Conservation (phyloP, 331 rosid species). For the Telfairia occidentalis region DNA sequence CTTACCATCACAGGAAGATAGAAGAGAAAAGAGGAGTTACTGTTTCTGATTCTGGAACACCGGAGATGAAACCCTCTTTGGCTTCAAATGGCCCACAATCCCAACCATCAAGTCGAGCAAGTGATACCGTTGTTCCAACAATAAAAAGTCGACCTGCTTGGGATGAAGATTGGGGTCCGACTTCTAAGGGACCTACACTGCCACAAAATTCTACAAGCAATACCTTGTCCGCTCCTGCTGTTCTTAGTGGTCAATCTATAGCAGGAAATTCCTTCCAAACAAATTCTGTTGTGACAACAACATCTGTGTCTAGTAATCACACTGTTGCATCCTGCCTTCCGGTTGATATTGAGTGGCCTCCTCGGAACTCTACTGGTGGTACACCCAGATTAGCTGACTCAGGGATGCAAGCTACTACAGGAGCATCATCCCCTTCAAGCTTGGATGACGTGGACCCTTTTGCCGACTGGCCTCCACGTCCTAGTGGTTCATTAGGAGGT, state of each 20-base stretch:
- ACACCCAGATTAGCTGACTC: constrained; percentile 35
- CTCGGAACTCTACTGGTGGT: constrained; percentile 37
- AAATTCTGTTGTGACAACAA: constrained; percentile 20
- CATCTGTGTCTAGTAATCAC: constrained; percentile 43
- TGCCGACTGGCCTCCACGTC: constrained; percentile 87
- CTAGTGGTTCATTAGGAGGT: constrained; percentile 43
- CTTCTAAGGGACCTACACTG: constrained; percentile 25
- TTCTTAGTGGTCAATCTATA: constrained; percentile 27
- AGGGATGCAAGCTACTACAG: constrained; percentile 40
- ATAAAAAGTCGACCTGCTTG: constrained; percentile 47
- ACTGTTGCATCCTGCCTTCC: constrained; percentile 56
- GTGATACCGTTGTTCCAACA: constrained; percentile 29
- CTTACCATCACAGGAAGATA: constrained; percentile 60
- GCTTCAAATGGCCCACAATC: constrained; percentile 40
- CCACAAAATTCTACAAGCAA: constrained; percentile 29
- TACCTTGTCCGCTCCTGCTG: constrained; percentile 20
- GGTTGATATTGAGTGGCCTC: constrained; percentile 94
- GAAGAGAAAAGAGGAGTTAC: constrained; percentile 92
- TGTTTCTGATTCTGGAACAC: constrained; percentile 61
- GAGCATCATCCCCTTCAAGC: constrained; percentile 47
- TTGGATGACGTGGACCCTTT: constrained; percentile 66
- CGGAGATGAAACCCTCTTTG: constrained; percentile 46
- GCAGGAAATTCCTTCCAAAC: constrained; percentile 31
- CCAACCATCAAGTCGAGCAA: constrained; percentile 34
- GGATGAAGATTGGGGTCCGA: constrained; percentile 93